Conservation (phyloP, 192 early-diverging fungal genomes). For the Coemansia pectinata region DNA sequence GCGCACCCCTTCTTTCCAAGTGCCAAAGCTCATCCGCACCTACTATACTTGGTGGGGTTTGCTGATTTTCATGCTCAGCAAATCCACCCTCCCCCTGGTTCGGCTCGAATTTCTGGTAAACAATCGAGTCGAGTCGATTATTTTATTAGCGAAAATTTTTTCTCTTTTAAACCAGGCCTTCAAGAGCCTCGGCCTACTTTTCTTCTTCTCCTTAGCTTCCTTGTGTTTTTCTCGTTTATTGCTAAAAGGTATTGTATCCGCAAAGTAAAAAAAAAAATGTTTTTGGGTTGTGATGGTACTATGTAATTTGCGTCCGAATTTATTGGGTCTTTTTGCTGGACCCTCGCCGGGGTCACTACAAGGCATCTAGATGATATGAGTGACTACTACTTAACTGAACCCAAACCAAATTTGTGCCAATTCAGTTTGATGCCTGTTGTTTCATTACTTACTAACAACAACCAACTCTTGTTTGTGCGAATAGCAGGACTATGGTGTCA, state of each 20-base stretch:
- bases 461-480: neutral
- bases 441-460: neutral
- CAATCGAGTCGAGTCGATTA: neutral
- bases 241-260: conserved; percentile 10
- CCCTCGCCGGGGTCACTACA: conserved; percentile 47
- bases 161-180: neutral
- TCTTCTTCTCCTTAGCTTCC: neutral
- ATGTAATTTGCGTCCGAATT: conserved; percentile 58
- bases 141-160: conserved; percentile 7
- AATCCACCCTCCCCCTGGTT: neutral
- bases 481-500: neutral
- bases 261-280: neutral
- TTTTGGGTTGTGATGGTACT: conserved; percentile 42
- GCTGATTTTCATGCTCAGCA: neutral
- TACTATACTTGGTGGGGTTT: neutral
- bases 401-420: neutral
- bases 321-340: conserved; percentile 15
- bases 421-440: neutral
- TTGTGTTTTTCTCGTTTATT: conserved; percentile 2
- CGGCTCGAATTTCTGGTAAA: neutral
- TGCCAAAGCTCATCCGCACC: neutral
- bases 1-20: neutral
- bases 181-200: neutral
- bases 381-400: conserved; percentile 34
- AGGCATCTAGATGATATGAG: conserved; percentile 44